Conservation (phyloP, 495 filamentous ascomycete species). For the Neurospora tetrasperma region DNA sequence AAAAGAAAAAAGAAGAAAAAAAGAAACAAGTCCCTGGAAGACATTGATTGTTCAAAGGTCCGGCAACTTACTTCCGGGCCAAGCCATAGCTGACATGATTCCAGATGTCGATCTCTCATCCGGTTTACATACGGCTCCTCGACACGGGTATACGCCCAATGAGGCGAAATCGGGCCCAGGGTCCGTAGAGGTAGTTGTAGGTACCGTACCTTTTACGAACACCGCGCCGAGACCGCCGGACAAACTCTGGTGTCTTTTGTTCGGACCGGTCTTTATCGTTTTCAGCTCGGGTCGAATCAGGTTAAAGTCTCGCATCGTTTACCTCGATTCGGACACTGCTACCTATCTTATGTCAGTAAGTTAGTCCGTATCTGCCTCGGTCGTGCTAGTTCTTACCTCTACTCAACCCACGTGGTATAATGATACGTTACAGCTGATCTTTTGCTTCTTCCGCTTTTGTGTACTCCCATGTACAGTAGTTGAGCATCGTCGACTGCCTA, state of each 20-base stretch:
- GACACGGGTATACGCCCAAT: neutral
- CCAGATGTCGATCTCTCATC: neutral
- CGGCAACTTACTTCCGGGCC: neutral
- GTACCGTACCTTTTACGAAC: too few relatives aligned
- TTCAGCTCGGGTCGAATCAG: neutral
- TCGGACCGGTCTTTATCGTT: neutral
- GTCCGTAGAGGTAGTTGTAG: too few relatives aligned
- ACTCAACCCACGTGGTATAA: neutral
- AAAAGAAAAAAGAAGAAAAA: too few relatives aligned
- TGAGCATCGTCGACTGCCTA: too few relatives aligned
- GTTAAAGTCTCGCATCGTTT: neutral
- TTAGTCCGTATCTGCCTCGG: neutral
- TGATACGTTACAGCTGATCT: neutral
- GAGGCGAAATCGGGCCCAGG: neutral
- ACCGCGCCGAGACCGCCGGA: too few relatives aligned
- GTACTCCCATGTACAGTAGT: too few relatives aligned
- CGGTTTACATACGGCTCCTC: neutral
- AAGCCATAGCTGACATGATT: neutral
- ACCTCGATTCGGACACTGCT: neutral
- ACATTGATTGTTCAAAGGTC: neutral
- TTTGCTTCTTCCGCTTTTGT: too few relatives aligned
- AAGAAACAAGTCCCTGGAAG: neutral
- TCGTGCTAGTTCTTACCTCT: neutral
- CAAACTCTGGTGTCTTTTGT: too few relatives aligned
- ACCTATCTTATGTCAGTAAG: neutral